Evolutionary conservation across 2,329 filamentous ascomycete species (phyloP), one percentile per base, ranked within the genome.

Genomic region (Ustulina deusta): DNA sequence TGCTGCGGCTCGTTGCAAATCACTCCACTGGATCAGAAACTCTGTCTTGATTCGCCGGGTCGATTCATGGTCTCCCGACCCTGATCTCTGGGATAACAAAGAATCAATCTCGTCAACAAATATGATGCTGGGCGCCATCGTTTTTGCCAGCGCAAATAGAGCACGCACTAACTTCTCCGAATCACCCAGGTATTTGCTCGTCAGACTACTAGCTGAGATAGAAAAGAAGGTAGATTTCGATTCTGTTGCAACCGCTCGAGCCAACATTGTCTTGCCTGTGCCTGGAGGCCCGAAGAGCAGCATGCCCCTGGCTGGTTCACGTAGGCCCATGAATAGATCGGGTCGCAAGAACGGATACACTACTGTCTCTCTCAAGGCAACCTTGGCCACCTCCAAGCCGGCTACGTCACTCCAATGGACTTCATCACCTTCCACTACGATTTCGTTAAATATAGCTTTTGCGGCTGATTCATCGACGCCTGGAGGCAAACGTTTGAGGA

Each of bases 81-180:
- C 93, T 6, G 91, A 92, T 59, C 96, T 86, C 17, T 94, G 89
- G 0, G 94, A 97, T 0, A 99, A 85, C 0, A 99, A 83, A 0
- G 94, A 97, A 78, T 99, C 96, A 70, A 99, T 99, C 78, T 99
- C 96, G 75, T 99, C 96, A 4, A 99, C 94, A 74, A 99, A 99
- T 66, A 99, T 98, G 78, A 99, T 98, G 69, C 92, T 96, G 0
- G 96, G 96, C 0, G 96, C 94, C 51, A 98, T 85, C 40, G 89
- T 86, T 78, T 97, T 97, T 5, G 96, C 94, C n/a, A 98, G 83
- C 0, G 89, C 88, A 78, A 99, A 99, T 0, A 99, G 84, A 3
- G 96, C 96, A 40, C 94, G 89, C 1, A 99, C 96, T 3, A 99
- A 88, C 80, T 99, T 99, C 80, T 99, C 96, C 0, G 93, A 97